Conservation (phyloP, 106 monocot species). For the Apostasia ramifera region DNA sequence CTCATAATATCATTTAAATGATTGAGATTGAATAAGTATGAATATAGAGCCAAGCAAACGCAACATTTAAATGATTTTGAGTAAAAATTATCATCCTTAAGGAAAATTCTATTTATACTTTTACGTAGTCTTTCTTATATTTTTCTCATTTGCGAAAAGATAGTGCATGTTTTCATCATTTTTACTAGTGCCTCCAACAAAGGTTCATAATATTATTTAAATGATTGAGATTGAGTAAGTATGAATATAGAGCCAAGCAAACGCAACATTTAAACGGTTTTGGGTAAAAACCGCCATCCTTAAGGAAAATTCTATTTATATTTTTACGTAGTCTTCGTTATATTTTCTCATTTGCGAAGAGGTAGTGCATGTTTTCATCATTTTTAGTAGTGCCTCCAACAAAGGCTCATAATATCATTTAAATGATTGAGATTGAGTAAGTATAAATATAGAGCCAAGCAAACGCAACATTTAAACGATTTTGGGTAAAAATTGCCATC, state of each 20-base stretch:
- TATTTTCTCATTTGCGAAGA: constrained; percentile 84
- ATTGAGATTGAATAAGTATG: neutral
- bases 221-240: neutral
- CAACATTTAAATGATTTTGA: neutral
- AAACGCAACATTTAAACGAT: neutral
- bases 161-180: constrained; percentile 65
- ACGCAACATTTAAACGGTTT: too few species aligned
- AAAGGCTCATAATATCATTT: constrained; percentile 37
- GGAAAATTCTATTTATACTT: too few species aligned
- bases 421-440: neutral
- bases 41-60: constrained; percentile 4
- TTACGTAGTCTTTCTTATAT: constrained; percentile 69
- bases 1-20: constrained; percentile 24
- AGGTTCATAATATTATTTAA: constrained; percentile 25
- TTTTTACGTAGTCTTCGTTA: constrained; percentile 75
- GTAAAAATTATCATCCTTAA: too few species aligned
- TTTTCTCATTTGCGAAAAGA: constrained; percentile 76
- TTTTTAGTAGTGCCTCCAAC: constrained; percentile 79
- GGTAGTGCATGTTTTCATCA: constrained; percentile 66
- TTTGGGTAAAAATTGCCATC: too few species aligned
- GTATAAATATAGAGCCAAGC: neutral
- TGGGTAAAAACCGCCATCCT: neutral
- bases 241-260: neutral
- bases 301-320: neutral
- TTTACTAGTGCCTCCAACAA: constrained; percentile 71